phyloP scores from a whole-genome alignment of 768 basidiomycete species.

The Termitomyces sp. region DNA sequence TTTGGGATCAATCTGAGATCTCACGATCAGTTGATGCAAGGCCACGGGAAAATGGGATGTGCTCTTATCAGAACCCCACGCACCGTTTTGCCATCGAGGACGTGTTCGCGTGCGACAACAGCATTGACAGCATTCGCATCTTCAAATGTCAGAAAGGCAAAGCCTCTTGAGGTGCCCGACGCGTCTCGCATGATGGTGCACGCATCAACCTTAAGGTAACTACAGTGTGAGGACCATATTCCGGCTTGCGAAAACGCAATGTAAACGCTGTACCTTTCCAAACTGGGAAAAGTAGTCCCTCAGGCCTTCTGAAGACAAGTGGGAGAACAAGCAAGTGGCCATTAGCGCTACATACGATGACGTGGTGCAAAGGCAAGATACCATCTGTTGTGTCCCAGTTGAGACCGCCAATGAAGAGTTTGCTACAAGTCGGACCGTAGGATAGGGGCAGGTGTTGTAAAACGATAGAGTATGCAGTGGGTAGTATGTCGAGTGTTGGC shows the following conservation, averaged over 20 bases:
- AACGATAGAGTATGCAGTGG: slow-evolving; percentile 22
- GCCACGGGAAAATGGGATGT: neutral
- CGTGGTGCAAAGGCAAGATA: slow-evolving; percentile 36
- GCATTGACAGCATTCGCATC: slow-evolving; percentile 57
- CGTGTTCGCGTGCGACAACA: slow-evolving; percentile 65
- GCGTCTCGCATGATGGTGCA: slow-evolving; percentile 87
- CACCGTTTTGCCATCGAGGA: slow-evolving; percentile 77
- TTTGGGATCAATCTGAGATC: slow-evolving; percentile 76
- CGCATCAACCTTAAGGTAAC: slow-evolving; percentile 56
- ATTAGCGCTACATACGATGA: slow-evolving; percentile 34
- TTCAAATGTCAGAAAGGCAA: slow-evolving; percentile 83
- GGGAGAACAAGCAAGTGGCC: slow-evolving; percentile 21
- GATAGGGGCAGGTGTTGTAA: slow-evolving; percentile 19
- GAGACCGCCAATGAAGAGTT: slow-evolving; percentile 89
- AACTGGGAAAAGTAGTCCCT: slow-evolving; percentile 77
- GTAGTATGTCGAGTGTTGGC: slow-evolving; percentile 23
- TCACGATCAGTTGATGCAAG: neutral
- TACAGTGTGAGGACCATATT: slow-evolving; percentile 11
- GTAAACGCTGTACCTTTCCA: slow-evolving; percentile 51
- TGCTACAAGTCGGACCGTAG: slow-evolving; percentile 46
- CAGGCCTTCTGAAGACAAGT: slow-evolving; percentile 43
- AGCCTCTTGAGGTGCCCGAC: slow-evolving; percentile 71
- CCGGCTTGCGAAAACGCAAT: neutral
- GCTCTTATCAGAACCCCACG: slow-evolving; percentile 6
- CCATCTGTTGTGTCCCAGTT: slow-evolving; percentile 94